These are phyloP conservation scores for Smallanthus sonchifolius DNA, from an alignment of 129 eudicot genomes.

Conservation along the genomic window DNA sequence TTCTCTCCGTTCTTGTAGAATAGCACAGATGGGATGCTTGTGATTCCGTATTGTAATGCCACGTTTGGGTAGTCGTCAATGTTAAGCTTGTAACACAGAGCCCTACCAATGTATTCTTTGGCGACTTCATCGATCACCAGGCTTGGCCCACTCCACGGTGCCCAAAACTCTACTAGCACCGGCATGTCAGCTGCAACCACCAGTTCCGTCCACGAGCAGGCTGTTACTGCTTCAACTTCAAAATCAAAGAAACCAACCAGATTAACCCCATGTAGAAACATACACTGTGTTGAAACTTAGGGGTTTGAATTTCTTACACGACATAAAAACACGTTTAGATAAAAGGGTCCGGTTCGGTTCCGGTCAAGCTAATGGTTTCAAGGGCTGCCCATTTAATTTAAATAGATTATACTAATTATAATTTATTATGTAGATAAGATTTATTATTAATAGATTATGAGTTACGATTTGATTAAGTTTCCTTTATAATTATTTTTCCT, in stretches of 20 bases:
- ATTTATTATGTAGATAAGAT: too few relatives aligned
- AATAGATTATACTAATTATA: too few relatives aligned
- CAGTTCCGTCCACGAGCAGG: conserved; percentile 37
- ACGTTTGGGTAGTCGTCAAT: conserved; percentile 51
- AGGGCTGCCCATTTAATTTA: too few relatives aligned
- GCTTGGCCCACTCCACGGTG: conserved; percentile 52
- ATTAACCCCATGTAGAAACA: neutral
- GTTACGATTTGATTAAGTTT: too few relatives aligned
- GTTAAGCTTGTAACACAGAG: conserved; percentile 43
- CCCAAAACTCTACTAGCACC: conserved; percentile 59
- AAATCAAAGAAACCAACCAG: neutral
- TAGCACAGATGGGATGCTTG: conserved; percentile 52
- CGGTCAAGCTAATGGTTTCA: too few relatives aligned
- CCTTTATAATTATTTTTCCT: too few relatives aligned
- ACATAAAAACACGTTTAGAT: neutral
- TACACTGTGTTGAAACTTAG: neutral
- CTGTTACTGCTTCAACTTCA: conserved; percentile 54
- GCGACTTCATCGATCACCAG: conserved; percentile 48
- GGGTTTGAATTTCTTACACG: neutral
- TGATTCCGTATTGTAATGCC: conserved; percentile 42
- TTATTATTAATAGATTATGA: too few relatives aligned
- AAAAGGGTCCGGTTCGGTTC: neutral
- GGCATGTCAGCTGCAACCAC: conserved; percentile 42
- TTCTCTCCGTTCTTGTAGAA: conserved; percentile 61
- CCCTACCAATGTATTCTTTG: conserved; percentile 47